These are phyloP conservation scores for Tremella fuciformis DNA, from an alignment of 768 basidiomycete species.

Conservation along the genomic window DNA sequence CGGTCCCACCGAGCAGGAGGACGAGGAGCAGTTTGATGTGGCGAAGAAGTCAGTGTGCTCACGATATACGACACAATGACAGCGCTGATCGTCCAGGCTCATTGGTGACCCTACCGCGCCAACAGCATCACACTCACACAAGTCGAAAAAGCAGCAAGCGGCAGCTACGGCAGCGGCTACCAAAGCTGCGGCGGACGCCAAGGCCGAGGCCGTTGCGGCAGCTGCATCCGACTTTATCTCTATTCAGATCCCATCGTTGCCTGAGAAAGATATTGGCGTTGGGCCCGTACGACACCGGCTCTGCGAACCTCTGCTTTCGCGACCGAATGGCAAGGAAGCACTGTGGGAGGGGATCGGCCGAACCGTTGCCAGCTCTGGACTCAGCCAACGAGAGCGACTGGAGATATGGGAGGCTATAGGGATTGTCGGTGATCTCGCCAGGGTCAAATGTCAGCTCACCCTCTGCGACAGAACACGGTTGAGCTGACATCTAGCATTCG, in stretches of 20 bases:
- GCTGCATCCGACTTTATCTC: slow-evolving; percentile 34
- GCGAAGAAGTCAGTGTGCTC: slow-evolving; percentile 44
- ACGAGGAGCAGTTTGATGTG: slow-evolving; percentile 47
- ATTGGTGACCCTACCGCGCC: slow-evolving; percentile 34
- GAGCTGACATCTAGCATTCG: slow-evolving; percentile 31
- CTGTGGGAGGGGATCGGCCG: slow-evolving; percentile 48
- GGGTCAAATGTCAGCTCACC: slow-evolving; percentile 43
- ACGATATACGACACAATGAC: neutral
- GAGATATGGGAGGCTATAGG: slow-evolving; percentile 46
- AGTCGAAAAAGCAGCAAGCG: slow-evolving; percentile 40
- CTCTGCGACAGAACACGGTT: neutral
- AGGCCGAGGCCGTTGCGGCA: slow-evolving; percentile 19
- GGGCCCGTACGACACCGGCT: slow-evolving; percentile 47
- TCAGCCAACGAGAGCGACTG: slow-evolving; percentile 29
- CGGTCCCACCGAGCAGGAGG: slow-evolving; percentile 12
- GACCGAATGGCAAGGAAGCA: slow-evolving; percentile 32
- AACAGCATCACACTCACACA: slow-evolving; percentile 27
- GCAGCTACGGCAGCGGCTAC: slow-evolving; percentile 36
- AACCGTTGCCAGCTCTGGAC: slow-evolving; percentile 34
- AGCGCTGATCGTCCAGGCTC: slow-evolving; percentile 24
- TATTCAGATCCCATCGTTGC: slow-evolving; percentile 36
- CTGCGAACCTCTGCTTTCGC: slow-evolving; percentile 44
- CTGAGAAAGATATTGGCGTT: slow-evolving; percentile 35
- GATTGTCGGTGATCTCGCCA: slow-evolving; percentile 45
- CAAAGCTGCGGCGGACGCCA: slow-evolving; percentile 24